These are phyloP conservation scores for Suhomyces bokatorum DNA, from an alignment of 1,139 yeast species.

Conservation along the genomic window DNA sequence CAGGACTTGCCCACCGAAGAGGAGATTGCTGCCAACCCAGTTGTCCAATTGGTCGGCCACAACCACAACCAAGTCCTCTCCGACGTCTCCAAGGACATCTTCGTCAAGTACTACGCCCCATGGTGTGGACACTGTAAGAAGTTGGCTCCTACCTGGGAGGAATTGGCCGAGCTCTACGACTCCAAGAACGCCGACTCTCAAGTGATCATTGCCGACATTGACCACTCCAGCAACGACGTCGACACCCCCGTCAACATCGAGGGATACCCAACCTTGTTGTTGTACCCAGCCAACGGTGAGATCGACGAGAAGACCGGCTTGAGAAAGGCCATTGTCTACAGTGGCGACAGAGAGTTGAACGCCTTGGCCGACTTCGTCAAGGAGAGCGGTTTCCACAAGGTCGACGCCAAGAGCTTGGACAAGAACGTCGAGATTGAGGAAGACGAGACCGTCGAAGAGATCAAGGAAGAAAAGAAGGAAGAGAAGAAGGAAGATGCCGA, in stretches of 20 bases:
- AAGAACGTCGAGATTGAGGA: slow-evolving; percentile 25
- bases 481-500: slow-evolving; percentile 17
- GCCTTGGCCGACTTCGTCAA: slow-evolving; percentile 68
- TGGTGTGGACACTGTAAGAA: slow-evolving; percentile 99
- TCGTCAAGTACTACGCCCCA: slow-evolving; percentile 95
- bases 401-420: slow-evolving; percentile 50
- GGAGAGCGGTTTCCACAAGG: slow-evolving; percentile 58
- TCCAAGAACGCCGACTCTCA: slow-evolving; percentile 45
- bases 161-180: slow-evolving; percentile 69
- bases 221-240: slow-evolving; percentile 88
- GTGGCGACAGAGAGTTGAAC: slow-evolving; percentile 75
- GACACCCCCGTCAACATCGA: slow-evolving; percentile 62
- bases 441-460: slow-evolving; percentile 15
- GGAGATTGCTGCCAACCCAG: slow-evolving; percentile 71
- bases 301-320: slow-evolving; percentile 54
- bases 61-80: slow-evolving; percentile 71
- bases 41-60: slow-evolving; percentile 78
- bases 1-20: slow-evolving; percentile 74
- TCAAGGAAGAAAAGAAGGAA: slow-evolving; percentile 5
- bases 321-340: slow-evolving; percentile 66
- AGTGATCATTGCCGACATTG: slow-evolving; percentile 81
- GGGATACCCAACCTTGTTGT: slow-evolving; percentile 92
- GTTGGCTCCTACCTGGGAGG: slow-evolving; percentile 90
- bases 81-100: slow-evolving; percentile 76
- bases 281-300: slow-evolving; percentile 88